Base-by-base conservation (phyloP, 2,329 filamentous ascomycete species). In the Ophiostoma montium region DNA sequence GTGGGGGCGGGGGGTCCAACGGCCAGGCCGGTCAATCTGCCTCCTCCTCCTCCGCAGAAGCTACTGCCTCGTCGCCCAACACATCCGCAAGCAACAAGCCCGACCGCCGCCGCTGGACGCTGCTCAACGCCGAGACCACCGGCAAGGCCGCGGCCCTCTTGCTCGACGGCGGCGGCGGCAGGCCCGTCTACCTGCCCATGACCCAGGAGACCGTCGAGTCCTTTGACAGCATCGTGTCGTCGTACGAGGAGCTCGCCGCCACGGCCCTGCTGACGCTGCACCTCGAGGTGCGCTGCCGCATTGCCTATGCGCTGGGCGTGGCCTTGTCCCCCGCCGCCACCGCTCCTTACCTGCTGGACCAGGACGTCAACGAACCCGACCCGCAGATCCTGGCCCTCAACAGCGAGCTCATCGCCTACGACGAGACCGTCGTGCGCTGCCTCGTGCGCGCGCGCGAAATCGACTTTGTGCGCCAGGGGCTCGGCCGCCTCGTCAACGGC, bases 201-300 rank as follows among this genome's bases (percentile, higher is more conserved):
- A 94, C 89, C 50, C 72, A 79, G 54, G 86, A 95, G 57, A 90
- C 86, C 15, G 88, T 86, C 12, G 73, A 78, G 79, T 80, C 81
- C 16, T 96, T 98, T 62, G 92, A 98, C 63, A 80, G 75, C 52
- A 92, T 95, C 16, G 74, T 95, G 10, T 74, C 80, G 19, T 89
- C 86, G 2, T 92, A 90, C 63, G 82, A 86, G 52, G 77, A 86
- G 54, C 80, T 98, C 35, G 85, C 85, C 23, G 74, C 76, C 16
- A 87, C 80, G 3, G 80, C 89, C 38, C 76, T 96, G 3, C 72
- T 94, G 23, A 94, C 87, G 0, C 70, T 98, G 3, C 89, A 96
- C 61, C 78, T 94, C 63, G 88, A 95, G 63, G 78, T 94, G 45
- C 82, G 92, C 43, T 87, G 84, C 60, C 86, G 87, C 46, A 82